Percentiles rank a stretch among this genome's conserved stretches.
phyloP scores from a whole-genome alignment of 164 flowering plant species.

The Brasenia schreberi region DNA sequence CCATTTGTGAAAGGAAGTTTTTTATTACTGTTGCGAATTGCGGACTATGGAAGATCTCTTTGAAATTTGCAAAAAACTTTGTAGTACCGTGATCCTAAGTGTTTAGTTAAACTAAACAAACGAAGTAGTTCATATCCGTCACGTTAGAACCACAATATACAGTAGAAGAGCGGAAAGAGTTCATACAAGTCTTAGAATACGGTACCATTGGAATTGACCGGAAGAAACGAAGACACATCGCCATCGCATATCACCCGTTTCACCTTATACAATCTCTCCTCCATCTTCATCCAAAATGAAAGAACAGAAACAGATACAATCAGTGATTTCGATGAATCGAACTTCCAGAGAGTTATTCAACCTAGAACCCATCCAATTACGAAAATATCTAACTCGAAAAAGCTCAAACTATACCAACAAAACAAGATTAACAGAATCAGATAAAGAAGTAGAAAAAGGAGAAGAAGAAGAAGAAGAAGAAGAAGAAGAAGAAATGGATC shows the following conservation, averaged over 20 bases:
- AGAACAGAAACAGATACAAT: not conserved
- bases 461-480: not conserved
- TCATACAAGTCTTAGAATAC: not conserved
- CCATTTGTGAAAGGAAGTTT: too few relatives aligned
- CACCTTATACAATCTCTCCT: slow-evolving; percentile 27
- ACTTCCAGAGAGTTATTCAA: not conserved
- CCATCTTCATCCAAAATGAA: slow-evolving; percentile 16
- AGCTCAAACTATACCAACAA: not conserved
- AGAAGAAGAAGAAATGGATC: not conserved
- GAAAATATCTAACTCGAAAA: not conserved
- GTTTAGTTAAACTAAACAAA: too few relatives aligned
- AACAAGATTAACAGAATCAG: not conserved
- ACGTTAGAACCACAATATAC: too few relatives aligned
- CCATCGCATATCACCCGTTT: slow-evolving; percentile 28
- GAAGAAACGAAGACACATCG: slow-evolving; percentile 37
- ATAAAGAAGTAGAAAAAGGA: not conserved
- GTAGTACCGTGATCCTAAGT: too few relatives aligned
- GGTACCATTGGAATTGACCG: slow-evolving; percentile 30
- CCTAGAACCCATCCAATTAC: not conserved
- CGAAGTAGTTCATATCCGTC: too few relatives aligned
- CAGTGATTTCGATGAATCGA: too few relatives aligned
- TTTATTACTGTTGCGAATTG: too few relatives aligned
- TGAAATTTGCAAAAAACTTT: too few relatives aligned
- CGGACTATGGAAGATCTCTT: too few relatives aligned
- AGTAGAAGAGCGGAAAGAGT: not conserved